A percentile compares a stretch with the other conserved stretches of the same genome.
These are phyloP conservation scores for Lomentospora prolificans DNA, from an alignment of 2,329 filamentous ascomycete species.

Conservation along the genomic window DNA sequence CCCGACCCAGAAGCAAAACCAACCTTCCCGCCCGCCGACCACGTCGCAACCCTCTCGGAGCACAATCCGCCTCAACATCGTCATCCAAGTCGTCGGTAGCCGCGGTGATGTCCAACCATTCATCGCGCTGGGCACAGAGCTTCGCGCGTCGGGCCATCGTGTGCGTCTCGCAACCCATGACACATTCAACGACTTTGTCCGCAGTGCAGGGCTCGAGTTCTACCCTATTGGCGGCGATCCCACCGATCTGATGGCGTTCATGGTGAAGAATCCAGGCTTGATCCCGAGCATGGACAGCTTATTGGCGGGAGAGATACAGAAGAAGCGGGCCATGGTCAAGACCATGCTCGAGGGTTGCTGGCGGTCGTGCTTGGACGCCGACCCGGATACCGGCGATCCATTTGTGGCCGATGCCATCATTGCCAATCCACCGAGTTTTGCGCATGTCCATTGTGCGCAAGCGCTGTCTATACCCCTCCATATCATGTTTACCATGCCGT, in stretches of 20 bases:
- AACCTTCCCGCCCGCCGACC: too few species aligned
- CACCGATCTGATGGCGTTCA: constrained; percentile 75
- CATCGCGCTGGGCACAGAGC: constrained; percentile 60
- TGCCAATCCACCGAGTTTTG: constrained; percentile 71
- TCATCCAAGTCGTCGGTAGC: constrained; percentile 75
- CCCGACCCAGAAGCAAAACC: too few species aligned
- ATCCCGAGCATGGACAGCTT: constrained; percentile 66
- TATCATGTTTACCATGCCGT: constrained; percentile 84
- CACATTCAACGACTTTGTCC: constrained; percentile 32
- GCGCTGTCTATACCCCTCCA: constrained; percentile 67
- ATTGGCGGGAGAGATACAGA: constrained; percentile 61
- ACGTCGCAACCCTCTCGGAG: too few species aligned
- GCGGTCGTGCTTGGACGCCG: constrained; percentile 65
- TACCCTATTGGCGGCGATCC: constrained; percentile 74
- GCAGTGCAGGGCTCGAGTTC: constrained; percentile 54
- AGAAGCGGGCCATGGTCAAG: constrained; percentile 59
- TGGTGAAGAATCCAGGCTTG: constrained; percentile 76
- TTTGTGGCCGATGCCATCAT: constrained; percentile 75
- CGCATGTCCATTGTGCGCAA: constrained; percentile 71
- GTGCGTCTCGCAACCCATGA: constrained; percentile 73
- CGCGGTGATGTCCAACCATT: constrained; percentile 77
- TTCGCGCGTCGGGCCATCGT: constrained; percentile 64
- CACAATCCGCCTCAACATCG: constrained; percentile 51
- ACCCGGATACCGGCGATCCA: constrained; percentile 39
- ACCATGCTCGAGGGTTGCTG: constrained; percentile 81